Evolutionary conservation across 352 stramenopile species (phyloP), one percentile per base, ranked within the genome.

Genomic region (Hyaloperonospora arabidopsidis): DNA sequence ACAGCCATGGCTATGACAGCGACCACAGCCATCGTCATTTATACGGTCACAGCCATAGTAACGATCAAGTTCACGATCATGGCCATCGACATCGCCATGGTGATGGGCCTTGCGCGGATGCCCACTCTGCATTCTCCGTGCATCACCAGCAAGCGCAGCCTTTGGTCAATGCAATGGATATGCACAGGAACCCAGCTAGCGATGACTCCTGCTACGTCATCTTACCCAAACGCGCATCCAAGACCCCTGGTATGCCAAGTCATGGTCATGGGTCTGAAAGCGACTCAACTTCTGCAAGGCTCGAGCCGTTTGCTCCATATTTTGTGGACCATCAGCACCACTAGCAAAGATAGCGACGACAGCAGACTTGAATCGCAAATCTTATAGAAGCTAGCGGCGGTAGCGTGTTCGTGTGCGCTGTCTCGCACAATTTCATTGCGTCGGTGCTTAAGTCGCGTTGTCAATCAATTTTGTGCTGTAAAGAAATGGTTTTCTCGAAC

Each of bases 161-260:
- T 45, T 17, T 54, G 48, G 23, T 8, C n/a, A 67, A 58, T 1
- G 54, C 54, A n/a, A 78, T 84, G 76, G 84, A 72, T 17, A 84
- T 74, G 18, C 69, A 79, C 45, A 74, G 86, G 51, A 86, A 86
- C 48, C 70, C 78, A 2, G 78, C 67, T 1, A 75, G 72, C n/a
- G 74, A 85, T 38, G 75, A 87, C 35, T 70, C 63, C 0, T 44
- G 52, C 17, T 63, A 45, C 17, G 18, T 59, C 15, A 14, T 44
- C 54, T 40, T 55, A n/a, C 38, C 54, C 50, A 45, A 57, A 45
- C 25, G 40, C 29, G 49, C 40, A 1, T 7, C 47, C 13, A 68
- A 66, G n/a, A 22, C 49, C 21, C 49, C 49, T 28, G 15, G 51
- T 35, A 39, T 17, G 29, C 52, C 44, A 32, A n/a, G 38, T 23